phyloP scores from a whole-genome alignment of 352 stramenopile genomes.

The Globisporangium megalacanthum region DNA sequence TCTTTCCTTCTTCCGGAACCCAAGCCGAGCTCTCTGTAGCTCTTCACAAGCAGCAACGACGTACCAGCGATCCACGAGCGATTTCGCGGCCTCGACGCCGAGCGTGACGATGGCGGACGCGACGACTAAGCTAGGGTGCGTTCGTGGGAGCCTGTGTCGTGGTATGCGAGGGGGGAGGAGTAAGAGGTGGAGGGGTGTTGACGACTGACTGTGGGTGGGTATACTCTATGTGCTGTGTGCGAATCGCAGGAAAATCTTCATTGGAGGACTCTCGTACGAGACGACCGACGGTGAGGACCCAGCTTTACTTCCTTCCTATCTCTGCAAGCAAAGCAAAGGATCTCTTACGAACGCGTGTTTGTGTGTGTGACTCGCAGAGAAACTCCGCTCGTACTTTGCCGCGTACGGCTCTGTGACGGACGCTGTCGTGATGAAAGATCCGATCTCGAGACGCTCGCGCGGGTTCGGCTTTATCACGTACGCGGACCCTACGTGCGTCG shows the following conservation, averaged over 20 bases:
- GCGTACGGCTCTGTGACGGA: slow-evolving; percentile 87
- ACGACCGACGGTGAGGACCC: slow-evolving; percentile 71
- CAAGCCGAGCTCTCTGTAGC: background rate
- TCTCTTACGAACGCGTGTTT: slow-evolving; percentile 9
- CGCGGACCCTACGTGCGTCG: slow-evolving; percentile 80
- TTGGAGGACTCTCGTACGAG: slow-evolving; percentile 86
- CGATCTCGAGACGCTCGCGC: slow-evolving; percentile 86
- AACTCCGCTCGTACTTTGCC: slow-evolving; percentile 87
- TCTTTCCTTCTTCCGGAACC: background rate
- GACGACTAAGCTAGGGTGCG: slow-evolving; percentile 1
- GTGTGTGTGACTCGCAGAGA: slow-evolving; percentile 46
- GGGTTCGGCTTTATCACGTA: slow-evolving; percentile 95
- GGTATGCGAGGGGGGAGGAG: no score
- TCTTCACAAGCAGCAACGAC: slow-evolving; percentile 4
- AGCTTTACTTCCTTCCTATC: background rate
- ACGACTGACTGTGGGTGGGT: background rate
- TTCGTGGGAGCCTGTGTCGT: background rate
- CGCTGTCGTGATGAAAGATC: slow-evolving; percentile 92
- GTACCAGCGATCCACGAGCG: background rate
- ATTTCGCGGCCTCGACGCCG: background rate
- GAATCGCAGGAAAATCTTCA: slow-evolving; percentile 85
- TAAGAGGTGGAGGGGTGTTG: background rate
- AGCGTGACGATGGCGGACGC: slow-evolving; percentile 30
- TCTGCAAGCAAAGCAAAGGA: background rate
- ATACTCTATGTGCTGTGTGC: slow-evolving; percentile 3